Evolutionary conservation across 441 rosid genomes (phyloP), one percentile per base, ranked within the genome.

Genomic region (Pelargonium australe): DNA sequence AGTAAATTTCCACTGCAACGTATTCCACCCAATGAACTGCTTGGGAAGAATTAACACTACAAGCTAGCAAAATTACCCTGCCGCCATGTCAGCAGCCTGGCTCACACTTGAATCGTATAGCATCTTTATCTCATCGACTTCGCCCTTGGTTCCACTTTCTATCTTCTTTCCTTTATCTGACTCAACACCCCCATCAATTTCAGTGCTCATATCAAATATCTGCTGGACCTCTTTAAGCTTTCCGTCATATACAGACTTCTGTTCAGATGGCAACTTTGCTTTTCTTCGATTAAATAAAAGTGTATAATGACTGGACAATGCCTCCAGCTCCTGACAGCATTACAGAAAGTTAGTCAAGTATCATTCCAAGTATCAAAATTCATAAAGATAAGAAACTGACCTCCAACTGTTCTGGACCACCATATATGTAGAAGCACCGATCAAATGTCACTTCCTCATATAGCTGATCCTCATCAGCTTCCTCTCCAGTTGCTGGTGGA

Each of bases 381-480:
- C 20, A 64, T 68, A 64, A 65, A 55, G 72, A 74, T 58, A 65
- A 68, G 70, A 75, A 71, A 62, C 14, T 72, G 53, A 94, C 99
- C 98, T 95, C 97, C 76, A 95, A 80, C 76, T 89, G 98, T 79
- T 95, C 97, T 71, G 97, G 99, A 74, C 99, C 99, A 65, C 99
- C 98, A 81, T 92, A 95, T 75, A 95, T 95, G 78, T 92, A 95
- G 85, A 95, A 95, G 84, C 96, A 95, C 37, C 97, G 87, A 84
- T 90, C 97, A 83, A 95, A 95, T 68, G 92, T 85, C 65, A 92
- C 88, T 81, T 95, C 98, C 81, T 90, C 98, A 69, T 76, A 76
- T 43, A 82, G 81, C 65, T 87, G 95, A 83, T 95, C 97, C 76
- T 86, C 90, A 51, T 80, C 83, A 58, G 75, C 68, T 68, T 74